Conservation (phyloP, 2,329 filamentous ascomycete genomes). For the Stachybotrys elegans region DNA sequence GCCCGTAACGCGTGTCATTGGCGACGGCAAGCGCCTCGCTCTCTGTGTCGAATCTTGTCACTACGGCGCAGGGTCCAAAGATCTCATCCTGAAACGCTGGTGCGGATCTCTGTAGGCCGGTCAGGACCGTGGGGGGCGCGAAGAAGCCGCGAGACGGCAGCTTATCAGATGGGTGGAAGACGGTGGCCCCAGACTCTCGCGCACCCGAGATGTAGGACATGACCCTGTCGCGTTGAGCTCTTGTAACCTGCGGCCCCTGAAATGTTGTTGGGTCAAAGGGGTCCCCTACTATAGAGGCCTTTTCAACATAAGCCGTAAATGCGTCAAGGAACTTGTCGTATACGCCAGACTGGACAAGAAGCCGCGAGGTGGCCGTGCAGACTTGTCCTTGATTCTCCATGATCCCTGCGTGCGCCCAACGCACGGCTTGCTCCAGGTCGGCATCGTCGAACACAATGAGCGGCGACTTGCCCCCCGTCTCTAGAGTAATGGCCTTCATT, state of each 20-base stretch:
- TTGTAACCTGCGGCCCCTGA: slow-evolving; percentile 65
- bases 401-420: slow-evolving; percentile 36
- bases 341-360: slow-evolving; percentile 52
- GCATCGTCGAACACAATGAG: slow-evolving; percentile 57
- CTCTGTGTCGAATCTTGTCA: slow-evolving; percentile 21
- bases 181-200: slow-evolving; percentile 54
- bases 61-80: slow-evolving; percentile 23
- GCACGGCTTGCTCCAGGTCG: slow-evolving; percentile 59
- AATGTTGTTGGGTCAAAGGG: slow-evolving; percentile 59
- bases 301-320: slow-evolving; percentile 53
- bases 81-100: slow-evolving; percentile 23
- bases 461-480: slow-evolving; percentile 57
- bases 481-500: slow-evolving; percentile 54
- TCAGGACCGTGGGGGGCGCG: slow-evolving; percentile 22
- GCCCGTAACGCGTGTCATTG: slow-evolving; percentile 44
- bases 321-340: slow-evolving; percentile 56
- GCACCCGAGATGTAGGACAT: slow-evolving; percentile 62
- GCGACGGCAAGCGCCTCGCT: slow-evolving; percentile 21
- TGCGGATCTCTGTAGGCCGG: slow-evolving; percentile 15
- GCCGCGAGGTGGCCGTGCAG: slow-evolving; percentile 53
- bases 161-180: slow-evolving; percentile 22
- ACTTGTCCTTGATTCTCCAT: slow-evolving; percentile 55
- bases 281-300: slow-evolving; percentile 56
- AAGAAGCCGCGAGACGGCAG: slow-evolving; percentile 20
- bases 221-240: slow-evolving; percentile 59